These are phyloP conservation scores for Henningerozyma blattae DNA, from an alignment of 805 yeast species.

Conservation along the genomic window DNA sequence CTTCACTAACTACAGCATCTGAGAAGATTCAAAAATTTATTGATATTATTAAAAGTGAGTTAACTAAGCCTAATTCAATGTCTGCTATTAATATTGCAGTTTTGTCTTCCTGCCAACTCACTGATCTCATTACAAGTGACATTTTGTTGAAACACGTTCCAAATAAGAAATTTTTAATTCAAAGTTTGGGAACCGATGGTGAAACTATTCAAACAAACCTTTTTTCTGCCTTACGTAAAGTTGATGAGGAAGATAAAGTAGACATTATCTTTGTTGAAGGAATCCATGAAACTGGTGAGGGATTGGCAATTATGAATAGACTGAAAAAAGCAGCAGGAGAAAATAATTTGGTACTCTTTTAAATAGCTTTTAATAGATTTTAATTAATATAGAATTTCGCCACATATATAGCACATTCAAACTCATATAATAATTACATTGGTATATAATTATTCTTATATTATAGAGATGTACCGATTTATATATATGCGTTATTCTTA, in stretches of 20 bases:
- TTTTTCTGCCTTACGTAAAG: conserved; percentile 60
- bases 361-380: too few species aligned
- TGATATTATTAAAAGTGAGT: conserved; percentile 11
- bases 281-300: conserved; percentile 61
- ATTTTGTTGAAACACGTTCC: neutral
- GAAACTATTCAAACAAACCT: conserved; percentile 61
- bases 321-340: conserved; percentile 10
- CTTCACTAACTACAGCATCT: conserved; percentile 10
- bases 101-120: conserved; percentile 29
- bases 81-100: conserved; percentile 36
- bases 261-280: conserved; percentile 79
- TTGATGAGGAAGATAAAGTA: conserved; percentile 51
- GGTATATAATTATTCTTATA: too few species aligned
- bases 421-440: too few species aligned
- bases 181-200: conserved; percentile 31
- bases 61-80: conserved; percentile 4
- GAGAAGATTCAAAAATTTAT: conserved; percentile 17
- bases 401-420: too few species aligned
- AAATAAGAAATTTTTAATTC: neutral
- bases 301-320: conserved; percentile 91
- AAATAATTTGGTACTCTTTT: conserved; percentile 4
- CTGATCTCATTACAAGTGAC: neutral
- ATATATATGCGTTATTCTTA: too few species aligned
- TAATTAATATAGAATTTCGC: too few species aligned
- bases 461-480: too few species aligned